Conservation (phyloP, 2,329 filamentous ascomycete genomes). For the Aphanocladium album region DNA sequence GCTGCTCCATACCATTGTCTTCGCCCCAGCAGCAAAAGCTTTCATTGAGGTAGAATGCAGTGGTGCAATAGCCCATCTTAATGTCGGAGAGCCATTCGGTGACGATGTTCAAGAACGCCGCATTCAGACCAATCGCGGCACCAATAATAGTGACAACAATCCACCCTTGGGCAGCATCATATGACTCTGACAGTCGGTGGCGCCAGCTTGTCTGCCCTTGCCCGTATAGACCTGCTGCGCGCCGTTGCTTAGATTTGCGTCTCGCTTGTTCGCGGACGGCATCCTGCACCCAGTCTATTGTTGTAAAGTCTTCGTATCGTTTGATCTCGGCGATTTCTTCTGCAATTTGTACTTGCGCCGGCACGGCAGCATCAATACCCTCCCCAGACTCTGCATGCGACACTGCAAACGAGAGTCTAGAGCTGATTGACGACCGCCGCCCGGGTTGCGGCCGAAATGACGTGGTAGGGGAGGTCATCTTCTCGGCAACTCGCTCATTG, state of each 20-base stretch:
- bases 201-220: constrained; percentile 70
- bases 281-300: constrained; percentile 99
- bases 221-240: constrained; percentile 67
- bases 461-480: constrained; percentile 40
- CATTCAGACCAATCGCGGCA: constrained; percentile 87
- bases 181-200: constrained; percentile 75
- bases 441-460: constrained; percentile 16
- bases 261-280: constrained; percentile 83
- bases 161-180: constrained; percentile 96
- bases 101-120: constrained; percentile 87
- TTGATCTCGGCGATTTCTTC: constrained; percentile 98
- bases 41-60: constrained; percentile 95
- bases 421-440: constrained; percentile 54
- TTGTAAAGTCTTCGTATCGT: constrained; percentile 98
- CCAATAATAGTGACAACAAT: constrained; percentile 94
- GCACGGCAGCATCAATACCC: constrained; percentile 41
- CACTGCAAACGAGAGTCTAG: constrained; percentile 63
- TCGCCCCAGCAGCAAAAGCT: constrained; percentile 98
- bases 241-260: constrained; percentile 68
- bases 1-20: constrained; percentile 58
- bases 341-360: constrained; percentile 67
- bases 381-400: constrained; percentile 61
- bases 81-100: constrained; percentile 97
- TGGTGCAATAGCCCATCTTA: constrained; percentile 92
- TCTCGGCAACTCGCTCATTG: constrained; percentile 28